Evolutionary conservation across 2,329 filamentous ascomycete species (phyloP), one percentile per base, ranked within the genome.

Genomic region (Pseudocercospora macadamiae): DNA sequence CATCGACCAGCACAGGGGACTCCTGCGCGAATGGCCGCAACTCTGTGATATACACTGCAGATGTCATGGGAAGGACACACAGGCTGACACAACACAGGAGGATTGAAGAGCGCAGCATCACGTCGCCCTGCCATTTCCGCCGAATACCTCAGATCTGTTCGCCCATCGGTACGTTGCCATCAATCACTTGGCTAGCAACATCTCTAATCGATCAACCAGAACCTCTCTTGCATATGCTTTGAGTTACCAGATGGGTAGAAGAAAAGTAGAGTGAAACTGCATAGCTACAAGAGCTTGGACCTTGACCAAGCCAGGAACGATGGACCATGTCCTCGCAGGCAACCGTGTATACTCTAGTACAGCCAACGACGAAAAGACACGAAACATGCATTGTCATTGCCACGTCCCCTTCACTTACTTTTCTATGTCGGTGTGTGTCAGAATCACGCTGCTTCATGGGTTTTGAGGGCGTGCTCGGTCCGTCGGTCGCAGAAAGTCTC

Each of bases 361-460:
- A 49, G 47, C 26, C 25, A 49, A 30, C 18, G 28, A 49, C 16
- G 47, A 49, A 18, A 49, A 18, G n/a, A 32, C n/a, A 49, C 32
- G 47, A 49, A 45, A 49, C 26, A n/a, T 23, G 47, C 26, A 34
- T 14, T 28, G 16, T 23, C 42, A 28, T 23, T n/a, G n/a, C n/a
- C n/a, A 23, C 14, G 23, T 14, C 21, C 16, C 19, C 5, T 4
- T n/a, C 23, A 21, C 14, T 8, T 45, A 14, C 16, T 14, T 10
- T 28, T 47, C 19, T 47, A 21, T 47, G 42, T 26, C 10, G 19
- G 42, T 47, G 42, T 45, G 39, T 47, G 42, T 47, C 42, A 47
- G 9, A 25, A 16, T 47, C 23, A 47, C 42, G 42, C 42, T 23
- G 14, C 23, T 23, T 28, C 42, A 45, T 14, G 42, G 23, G 14